Conservation (phyloP, 345 rosid species). For the Stellera chamaejasme region DNA sequence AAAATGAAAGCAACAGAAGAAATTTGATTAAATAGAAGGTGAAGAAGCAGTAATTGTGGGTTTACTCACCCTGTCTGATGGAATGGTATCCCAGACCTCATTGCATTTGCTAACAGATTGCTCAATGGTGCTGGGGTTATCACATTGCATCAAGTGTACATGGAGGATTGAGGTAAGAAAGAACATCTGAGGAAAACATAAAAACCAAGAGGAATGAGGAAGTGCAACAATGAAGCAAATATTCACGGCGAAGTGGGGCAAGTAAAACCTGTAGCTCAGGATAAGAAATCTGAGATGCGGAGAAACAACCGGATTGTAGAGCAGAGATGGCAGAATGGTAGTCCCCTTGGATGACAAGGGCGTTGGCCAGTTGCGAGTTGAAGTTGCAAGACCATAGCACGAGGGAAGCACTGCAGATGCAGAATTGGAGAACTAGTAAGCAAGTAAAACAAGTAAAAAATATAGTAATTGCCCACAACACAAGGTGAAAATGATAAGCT, state of each 20-base stretch:
- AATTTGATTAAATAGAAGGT: too few relatives aligned
- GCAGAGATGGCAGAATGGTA: conserved; percentile 58
- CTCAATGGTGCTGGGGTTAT: conserved; percentile 58
- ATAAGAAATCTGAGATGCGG: conserved; percentile 52
- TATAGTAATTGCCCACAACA: background rate
- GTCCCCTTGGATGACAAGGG: conserved; percentile 74
- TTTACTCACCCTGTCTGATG: conserved; percentile 56
- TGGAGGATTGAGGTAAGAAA: conserved; percentile 79
- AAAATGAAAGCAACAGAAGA: background rate
- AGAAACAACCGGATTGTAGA: conserved; percentile 52
- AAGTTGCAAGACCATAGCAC: conserved; percentile 90
- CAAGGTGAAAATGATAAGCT: too few relatives aligned
- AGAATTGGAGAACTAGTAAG: background rate
- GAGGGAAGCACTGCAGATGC: conserved; percentile 27
- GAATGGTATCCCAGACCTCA: conserved; percentile 63
- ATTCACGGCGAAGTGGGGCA: background rate
- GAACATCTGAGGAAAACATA: conserved; percentile 53
- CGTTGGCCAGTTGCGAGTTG: conserved; percentile 93
- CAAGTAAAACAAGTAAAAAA: background rate
- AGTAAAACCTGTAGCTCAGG: conserved; percentile 69
- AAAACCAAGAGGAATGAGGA: background rate
- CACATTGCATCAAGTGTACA: conserved; percentile 93
- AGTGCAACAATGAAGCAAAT: background rate
- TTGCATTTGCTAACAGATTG: conserved; percentile 61
- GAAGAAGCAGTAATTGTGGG: background rate